phyloP scores from a whole-genome alignment of 805 yeast genomes.

The Monosporozyma aerobia region DNA sequence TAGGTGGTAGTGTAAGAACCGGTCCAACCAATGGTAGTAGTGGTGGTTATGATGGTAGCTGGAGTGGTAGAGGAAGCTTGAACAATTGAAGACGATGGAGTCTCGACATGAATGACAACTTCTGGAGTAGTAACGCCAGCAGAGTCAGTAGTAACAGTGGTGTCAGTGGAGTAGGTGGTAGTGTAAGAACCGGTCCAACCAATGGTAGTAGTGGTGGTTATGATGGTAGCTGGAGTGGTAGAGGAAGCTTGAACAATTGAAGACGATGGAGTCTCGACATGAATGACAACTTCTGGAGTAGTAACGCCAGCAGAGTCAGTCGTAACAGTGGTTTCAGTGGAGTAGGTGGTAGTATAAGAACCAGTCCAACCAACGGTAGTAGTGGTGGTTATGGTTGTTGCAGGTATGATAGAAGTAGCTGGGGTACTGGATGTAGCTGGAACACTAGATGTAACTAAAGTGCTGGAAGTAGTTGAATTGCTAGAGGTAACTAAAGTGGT shows the following conservation, averaged over 20 bases:
- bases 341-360: slow-evolving; percentile 9
- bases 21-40: slow-evolving; percentile 13
- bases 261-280: slow-evolving; percentile 11
- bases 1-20: slow-evolving; percentile 10
- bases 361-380: slow-evolving; percentile 14
- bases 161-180: slow-evolving; percentile 12
- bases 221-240: slow-evolving; percentile 2
- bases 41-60: slow-evolving; percentile 1
- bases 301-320: slow-evolving; percentile 5
- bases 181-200: slow-evolving; percentile 11
- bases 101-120: slow-evolving; percentile 11
- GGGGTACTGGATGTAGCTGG: slow-evolving; percentile 1
- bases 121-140: slow-evolving; percentile 7
- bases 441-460: background rate
- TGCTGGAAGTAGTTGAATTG: too few species aligned
- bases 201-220: slow-evolving; percentile 9
- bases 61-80: slow-evolving; percentile 2
- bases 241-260: background rate
- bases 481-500: too few species aligned
- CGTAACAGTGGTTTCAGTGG: slow-evolving; percentile 11
- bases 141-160: slow-evolving; percentile 8
- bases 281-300: slow-evolving; percentile 10
- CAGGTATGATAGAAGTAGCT: slow-evolving; percentile 2
- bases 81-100: slow-evolving; percentile 4
- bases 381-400: slow-evolving; percentile 2